phyloP scores from a whole-genome alignment of 208 protist species.

The Crithidia fasciculata region DNA sequence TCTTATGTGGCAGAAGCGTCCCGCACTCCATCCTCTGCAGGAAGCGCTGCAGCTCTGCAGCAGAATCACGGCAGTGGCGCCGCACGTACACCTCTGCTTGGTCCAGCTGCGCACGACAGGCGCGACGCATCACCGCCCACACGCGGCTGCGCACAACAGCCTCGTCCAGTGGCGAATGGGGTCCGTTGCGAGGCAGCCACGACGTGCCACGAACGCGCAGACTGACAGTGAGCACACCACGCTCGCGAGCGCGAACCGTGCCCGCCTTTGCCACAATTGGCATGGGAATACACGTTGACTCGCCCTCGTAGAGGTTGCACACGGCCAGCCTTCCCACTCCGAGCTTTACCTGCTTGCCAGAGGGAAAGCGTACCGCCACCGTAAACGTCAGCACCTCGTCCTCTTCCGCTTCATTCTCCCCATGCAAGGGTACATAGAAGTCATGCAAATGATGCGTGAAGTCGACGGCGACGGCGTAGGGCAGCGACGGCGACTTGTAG shows the following conservation, averaged over 20 bases:
- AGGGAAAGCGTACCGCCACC: slow-evolving; percentile 30
- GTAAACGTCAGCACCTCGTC: slow-evolving; percentile 38
- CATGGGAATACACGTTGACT: slow-evolving; percentile 14
- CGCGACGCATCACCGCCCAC: neutral
- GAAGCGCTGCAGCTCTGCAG: slow-evolving; percentile 6
- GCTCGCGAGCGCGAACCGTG: slow-evolving; percentile 35
- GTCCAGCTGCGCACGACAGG: slow-evolving; percentile 3
- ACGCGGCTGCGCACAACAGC: slow-evolving; percentile 5
- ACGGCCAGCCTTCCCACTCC: slow-evolving; percentile 40
- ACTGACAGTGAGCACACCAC: slow-evolving; percentile 27
- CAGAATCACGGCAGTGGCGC: neutral
- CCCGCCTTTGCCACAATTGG: slow-evolving; percentile 46
- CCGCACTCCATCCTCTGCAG: neutral
- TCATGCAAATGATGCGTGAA: neutral
- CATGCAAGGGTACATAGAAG: neutral
- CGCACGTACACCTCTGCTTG: slow-evolving; percentile 11
- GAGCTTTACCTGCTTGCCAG: slow-evolving; percentile 35
- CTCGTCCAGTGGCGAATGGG: neutral
- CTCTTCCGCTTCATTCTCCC: neutral
- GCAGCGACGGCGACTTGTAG: slow-evolving; percentile 23
- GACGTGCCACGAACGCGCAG: neutral
- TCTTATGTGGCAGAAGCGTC: neutral
- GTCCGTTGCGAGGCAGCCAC: neutral
- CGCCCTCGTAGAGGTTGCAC: slow-evolving; percentile 17
- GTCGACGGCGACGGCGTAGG: neutral